Percentiles rank a stretch among this genome's conserved stretches.
These are phyloP conservation scores for Hemileccinum rubropunctum DNA, from an alignment of 768 basidiomycete genomes.

Conservation along the genomic window DNA sequence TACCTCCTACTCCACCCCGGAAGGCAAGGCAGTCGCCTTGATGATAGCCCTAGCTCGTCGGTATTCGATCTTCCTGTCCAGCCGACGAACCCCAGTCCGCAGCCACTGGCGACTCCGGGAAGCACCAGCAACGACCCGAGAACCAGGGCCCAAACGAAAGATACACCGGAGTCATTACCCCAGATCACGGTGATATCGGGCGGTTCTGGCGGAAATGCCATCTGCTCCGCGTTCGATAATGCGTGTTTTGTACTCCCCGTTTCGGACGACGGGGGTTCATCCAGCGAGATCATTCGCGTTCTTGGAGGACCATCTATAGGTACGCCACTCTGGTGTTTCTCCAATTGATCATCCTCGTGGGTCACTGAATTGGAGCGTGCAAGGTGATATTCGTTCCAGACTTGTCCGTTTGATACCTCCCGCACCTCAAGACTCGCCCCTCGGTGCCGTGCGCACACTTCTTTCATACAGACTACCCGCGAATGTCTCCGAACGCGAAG, in stretches of 20 bases:
- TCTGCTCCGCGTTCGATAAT: conserved; percentile 77
- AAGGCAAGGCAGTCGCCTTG: conserved; percentile 8
- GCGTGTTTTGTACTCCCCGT: conserved; percentile 88
- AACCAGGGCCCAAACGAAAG: conserved; percentile 3
- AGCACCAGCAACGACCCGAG: conserved; percentile 1
- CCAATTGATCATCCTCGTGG: conserved; percentile 9
- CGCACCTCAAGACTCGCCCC: conserved; percentile 53
- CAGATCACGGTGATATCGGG: conserved; percentile 82
- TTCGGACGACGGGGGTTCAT: conserved; percentile 94
- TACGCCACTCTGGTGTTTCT: conserved; percentile 28
- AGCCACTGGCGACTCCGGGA: conserved; percentile 17
- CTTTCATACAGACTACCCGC: conserved; percentile 79
- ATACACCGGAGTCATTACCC: conserved; percentile 16
- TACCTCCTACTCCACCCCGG: conserved; percentile 11
- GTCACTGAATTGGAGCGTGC: conserved; percentile 2
- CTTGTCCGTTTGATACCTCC: conserved; percentile 84
- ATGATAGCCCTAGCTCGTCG: conserved; percentile 63
- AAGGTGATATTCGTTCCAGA: conserved; percentile 87
- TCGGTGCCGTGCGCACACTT: conserved; percentile 72
- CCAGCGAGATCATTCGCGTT: conserved; percentile 91
- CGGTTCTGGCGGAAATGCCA: conserved; percentile 92
- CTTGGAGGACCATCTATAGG: conserved; percentile 86
- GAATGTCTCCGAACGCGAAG: conserved; percentile 64
- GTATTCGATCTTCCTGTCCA: conserved; percentile 72
- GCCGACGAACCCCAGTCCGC: conserved; percentile 14